phyloP scores from a whole-genome alignment of 306 rosid species.

The Senna siamea region DNA sequence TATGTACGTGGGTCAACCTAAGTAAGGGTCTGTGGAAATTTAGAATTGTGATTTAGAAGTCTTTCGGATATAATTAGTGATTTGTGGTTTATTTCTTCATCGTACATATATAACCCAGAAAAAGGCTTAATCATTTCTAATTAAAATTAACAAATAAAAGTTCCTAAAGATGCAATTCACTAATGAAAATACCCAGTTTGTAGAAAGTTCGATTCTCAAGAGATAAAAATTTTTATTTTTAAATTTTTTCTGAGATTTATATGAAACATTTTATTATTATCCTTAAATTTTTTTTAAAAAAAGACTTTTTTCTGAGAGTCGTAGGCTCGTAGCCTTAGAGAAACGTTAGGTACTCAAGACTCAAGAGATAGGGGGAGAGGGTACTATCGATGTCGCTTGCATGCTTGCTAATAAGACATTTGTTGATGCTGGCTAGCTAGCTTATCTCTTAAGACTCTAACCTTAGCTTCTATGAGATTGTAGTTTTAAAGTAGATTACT shows the following conservation, averaged over 20 bases:
- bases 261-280: too few species aligned
- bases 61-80: slow-evolving; percentile 12
- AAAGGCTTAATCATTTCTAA: slow-evolving; percentile 19
- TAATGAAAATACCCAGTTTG: too few species aligned
- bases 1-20: slow-evolving; percentile 6
- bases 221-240: too few species aligned
- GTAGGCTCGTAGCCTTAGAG: too few species aligned
- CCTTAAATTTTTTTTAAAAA: too few species aligned
- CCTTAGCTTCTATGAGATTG: slow-evolving; percentile 11
- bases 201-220: too few species aligned
- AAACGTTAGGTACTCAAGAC: too few species aligned
- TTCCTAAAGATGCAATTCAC: slow-evolving; percentile 23
- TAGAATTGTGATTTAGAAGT: slow-evolving; percentile 20
- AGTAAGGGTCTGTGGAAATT: not conserved
- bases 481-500: slow-evolving; percentile 22
- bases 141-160: not conserved
- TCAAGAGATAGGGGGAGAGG: slow-evolving; percentile 7
- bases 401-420: slow-evolving; percentile 11
- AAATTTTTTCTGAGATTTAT: too few species aligned
- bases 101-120: slow-evolving; percentile 30
- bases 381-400: too few species aligned
- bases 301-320: too few species aligned
- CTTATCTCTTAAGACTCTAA: slow-evolving; percentile 16
- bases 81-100: slow-evolving; percentile 28
- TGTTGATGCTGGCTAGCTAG: slow-evolving; percentile 1